These are phyloP conservation scores for Candida oleophila DNA, from an alignment of 805 yeast genomes.

Conservation along the genomic window DNA sequence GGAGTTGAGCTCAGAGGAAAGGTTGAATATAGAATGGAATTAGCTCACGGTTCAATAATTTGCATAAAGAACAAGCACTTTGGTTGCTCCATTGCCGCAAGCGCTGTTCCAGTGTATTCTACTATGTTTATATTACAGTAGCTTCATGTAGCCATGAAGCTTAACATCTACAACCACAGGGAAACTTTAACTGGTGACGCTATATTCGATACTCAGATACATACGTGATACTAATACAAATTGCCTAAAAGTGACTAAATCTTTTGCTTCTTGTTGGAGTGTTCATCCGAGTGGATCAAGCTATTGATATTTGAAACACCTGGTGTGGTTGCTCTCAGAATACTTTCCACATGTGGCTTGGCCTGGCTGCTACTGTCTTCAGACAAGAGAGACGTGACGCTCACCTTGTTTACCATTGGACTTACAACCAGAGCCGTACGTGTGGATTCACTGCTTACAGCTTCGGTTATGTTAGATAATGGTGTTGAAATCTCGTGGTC, in stretches of 20 bases:
- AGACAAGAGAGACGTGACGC: constrained; percentile 2
- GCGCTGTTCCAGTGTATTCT: too few species aligned
- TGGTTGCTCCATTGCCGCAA: too few species aligned
- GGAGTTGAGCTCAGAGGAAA: too few species aligned
- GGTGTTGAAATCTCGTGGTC: background rate
- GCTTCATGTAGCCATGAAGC: too few species aligned
- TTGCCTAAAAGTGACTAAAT: background rate
- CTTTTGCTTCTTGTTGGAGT: background rate
- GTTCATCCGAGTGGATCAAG: background rate
- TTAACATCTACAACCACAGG: too few species aligned
- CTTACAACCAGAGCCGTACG: background rate
- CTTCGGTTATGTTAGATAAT: background rate
- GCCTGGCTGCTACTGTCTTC: background rate
- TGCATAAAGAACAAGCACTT: too few species aligned
- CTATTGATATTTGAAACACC: background rate
- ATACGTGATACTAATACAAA: background rate
- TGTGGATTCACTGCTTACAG: background rate
- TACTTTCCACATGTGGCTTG: background rate
- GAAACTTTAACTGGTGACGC: background rate
- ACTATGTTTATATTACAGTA: too few species aligned
- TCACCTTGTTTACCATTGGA: background rate
- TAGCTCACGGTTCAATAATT: too few species aligned
- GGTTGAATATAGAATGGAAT: too few species aligned
- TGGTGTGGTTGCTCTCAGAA: background rate
- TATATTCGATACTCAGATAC: background rate